Conservation (phyloP, 1,284 basidiomycete species). For the Ganoderma multipileum region DNA sequence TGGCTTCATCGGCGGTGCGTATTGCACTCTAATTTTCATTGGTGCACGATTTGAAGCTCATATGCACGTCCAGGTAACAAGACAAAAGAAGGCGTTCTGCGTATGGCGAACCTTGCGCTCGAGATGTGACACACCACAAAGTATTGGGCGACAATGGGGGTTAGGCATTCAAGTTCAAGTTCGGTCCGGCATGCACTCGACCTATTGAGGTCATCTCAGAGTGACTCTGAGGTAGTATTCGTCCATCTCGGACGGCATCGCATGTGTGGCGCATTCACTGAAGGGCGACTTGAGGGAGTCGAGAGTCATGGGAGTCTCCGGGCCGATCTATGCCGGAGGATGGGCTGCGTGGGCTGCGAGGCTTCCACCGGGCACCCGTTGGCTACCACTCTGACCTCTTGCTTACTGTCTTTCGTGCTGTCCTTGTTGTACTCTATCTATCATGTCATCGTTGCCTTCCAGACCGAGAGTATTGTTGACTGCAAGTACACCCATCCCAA, state of each 20-base stretch:
- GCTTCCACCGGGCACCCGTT: neutral
- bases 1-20: slow-evolving; percentile 93
- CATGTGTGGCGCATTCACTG: neutral
- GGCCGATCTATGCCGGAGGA: slow-evolving; percentile 3
- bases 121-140: slow-evolving; percentile 43
- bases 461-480: slow-evolving; percentile 63
- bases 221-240: neutral
- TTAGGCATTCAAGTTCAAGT: no score
- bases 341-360: neutral
- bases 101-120: slow-evolving; percentile 81
- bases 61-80: slow-evolving; percentile 71
- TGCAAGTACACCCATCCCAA: slow-evolving; percentile 44
- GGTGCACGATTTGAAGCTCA: neutral
- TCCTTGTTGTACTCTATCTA: slow-evolving; percentile 20
- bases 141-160: neutral
- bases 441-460: slow-evolving; percentile 29
- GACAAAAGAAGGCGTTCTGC: slow-evolving; percentile 87
- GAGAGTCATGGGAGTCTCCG: neutral
- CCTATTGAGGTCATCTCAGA: neutral
- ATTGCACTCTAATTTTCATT: neutral
- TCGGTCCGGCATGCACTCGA: neutral
- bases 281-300: neutral
- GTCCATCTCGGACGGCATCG: neutral
- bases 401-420: slow-evolving; percentile 7
- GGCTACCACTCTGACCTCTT: slow-evolving; percentile 7